phyloP scores from a whole-genome alignment of 1,284 basidiomycete species.

The Ceratobasidium sp. region DNA sequence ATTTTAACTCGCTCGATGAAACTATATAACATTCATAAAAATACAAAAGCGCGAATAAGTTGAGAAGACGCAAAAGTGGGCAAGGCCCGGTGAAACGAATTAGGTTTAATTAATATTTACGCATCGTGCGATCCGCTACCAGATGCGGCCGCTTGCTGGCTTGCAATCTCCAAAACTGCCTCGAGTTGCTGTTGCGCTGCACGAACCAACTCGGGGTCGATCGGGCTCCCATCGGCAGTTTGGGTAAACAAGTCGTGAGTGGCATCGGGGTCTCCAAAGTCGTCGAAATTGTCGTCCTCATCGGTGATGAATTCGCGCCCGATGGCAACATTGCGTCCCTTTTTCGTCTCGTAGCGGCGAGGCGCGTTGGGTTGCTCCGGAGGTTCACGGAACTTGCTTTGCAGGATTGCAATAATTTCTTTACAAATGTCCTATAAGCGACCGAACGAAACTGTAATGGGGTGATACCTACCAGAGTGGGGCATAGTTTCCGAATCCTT shows the following conservation, averaged over 20 bases:
- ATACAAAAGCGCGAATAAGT: not conserved
- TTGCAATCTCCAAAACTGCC: conserved; percentile 38
- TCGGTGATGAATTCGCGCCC: conserved; percentile 35
- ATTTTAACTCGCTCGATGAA: conserved; percentile 19
- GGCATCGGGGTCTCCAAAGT: conserved; percentile 15
- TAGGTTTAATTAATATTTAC: not conserved
- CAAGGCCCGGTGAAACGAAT: not conserved
- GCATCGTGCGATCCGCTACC: conserved; percentile 24
- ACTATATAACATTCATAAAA: conserved; percentile 1
- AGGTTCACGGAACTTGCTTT: conserved; percentile 34
- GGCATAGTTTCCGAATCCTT: conserved; percentile 78
- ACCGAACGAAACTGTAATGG: conserved; percentile 18
- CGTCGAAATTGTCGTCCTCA: conserved; percentile 26
- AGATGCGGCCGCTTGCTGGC: conserved; percentile 29
- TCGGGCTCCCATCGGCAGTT: conserved; percentile 11
- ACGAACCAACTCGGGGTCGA: conserved; percentile 32
- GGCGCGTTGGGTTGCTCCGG: conserved; percentile 34
- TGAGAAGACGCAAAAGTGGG: not conserved
- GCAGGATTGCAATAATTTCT: conserved; percentile 81
- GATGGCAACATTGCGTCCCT: conserved; percentile 20
- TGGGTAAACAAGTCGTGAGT: conserved; percentile 15
- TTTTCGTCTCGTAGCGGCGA: conserved; percentile 35
- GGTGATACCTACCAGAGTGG: conserved; percentile 61
- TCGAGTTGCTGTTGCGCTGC: conserved; percentile 34
- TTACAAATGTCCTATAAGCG: not conserved